Base-by-base conservation (phyloP, 2,329 filamentous ascomycete genomes). In the Alternaria brassicicola region DNA sequence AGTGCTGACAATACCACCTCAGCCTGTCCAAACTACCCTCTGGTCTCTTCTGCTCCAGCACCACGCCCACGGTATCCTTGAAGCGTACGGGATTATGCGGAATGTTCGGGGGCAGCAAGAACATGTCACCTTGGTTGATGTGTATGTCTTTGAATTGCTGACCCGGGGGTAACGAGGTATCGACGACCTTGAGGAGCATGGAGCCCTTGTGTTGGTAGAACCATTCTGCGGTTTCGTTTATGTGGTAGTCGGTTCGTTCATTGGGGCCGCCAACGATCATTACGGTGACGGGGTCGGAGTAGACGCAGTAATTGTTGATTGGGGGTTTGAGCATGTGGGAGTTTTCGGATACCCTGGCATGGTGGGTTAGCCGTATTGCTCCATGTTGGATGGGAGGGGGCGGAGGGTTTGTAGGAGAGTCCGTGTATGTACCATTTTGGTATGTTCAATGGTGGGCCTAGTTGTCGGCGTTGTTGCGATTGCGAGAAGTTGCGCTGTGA, bases 181-280 rank as follows among this genome's bases (percentile, higher is more conserved):
- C 92, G 63, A 97, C 91, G 15, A 95, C 90, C 76, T 96, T 96
- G 68, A 99, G 89, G 57, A 95, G 84, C 94, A 98, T 97, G 66
- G 89, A 88, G 66, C 95, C 95, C 71, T 89, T 88, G 85, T 97
- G 88, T 79, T 98, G 94, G 84, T 95, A 98, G 87, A 98, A 99
- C 89, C 93, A 98, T 79, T 98, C 95, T 12, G 95, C 88, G 0
- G 94, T 98, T 70, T 88, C 83, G 84, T 98, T 98, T 85, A 98
- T 94, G 84, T 98, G 95, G 83, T 97, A 99, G 83, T 98, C 95
- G 55, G 93, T 97, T 64, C 95, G 88, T 61, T 92, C 92, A 78
- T 98, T 98, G 72, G 95, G 95, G 12, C 95, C 95, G 75, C 95
- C 95, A 62, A 99, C 93, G 70, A 97, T 93, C 91, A 95, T 95